Percentiles rank a stretch among this genome's conserved stretches.
phyloP scores from a whole-genome alignment of 345 rosid species.

The Citrus reticulata region DNA sequence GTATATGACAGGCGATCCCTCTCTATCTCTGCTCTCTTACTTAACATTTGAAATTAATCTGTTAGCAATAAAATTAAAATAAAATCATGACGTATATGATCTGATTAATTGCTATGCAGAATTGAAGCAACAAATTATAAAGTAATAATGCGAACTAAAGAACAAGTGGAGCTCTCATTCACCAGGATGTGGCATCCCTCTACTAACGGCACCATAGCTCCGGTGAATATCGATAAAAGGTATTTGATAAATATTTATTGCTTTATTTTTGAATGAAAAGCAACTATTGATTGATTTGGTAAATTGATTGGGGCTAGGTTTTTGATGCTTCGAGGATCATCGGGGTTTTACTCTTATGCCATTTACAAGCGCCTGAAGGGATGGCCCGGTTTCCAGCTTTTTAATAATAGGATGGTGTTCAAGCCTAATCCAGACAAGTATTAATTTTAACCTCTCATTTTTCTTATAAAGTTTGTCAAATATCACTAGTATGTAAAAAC shows the following conservation, averaged over 20 bases:
- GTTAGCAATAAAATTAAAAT: neutral
- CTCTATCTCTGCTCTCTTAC: neutral
- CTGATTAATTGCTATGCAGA: slow-evolving; percentile 32
- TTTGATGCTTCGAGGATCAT: slow-evolving; percentile 76
- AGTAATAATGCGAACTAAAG: slow-evolving; percentile 53
- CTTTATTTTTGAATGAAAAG: too few relatives aligned
- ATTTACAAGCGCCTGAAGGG: slow-evolving; percentile 73
- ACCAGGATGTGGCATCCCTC: slow-evolving; percentile 62
- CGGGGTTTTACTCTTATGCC: slow-evolving; percentile 86
- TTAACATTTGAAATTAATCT: neutral
- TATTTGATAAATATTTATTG: slow-evolving; percentile 14
- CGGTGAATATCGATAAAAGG: slow-evolving; percentile 74
- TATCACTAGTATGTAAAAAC: too few relatives aligned
- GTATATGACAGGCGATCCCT: neutral
- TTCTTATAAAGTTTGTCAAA: too few relatives aligned
- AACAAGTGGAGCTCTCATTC: slow-evolving; percentile 72
- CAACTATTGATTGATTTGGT: too few relatives aligned
- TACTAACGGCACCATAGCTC: slow-evolving; percentile 63
- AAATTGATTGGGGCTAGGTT: slow-evolving; percentile 45
- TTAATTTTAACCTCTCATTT: neutral
- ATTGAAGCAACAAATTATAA: slow-evolving; percentile 53
- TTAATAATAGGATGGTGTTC: slow-evolving; percentile 63
- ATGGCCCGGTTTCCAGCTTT: slow-evolving; percentile 82
- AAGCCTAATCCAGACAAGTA: slow-evolving; percentile 75
- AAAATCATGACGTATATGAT: neutral